A percentile compares a stretch with the other conserved stretches of the same genome.
Evolutionary conservation across 208 protist genomes (phyloP).

Genomic region (Leishmania arabica): DNA sequence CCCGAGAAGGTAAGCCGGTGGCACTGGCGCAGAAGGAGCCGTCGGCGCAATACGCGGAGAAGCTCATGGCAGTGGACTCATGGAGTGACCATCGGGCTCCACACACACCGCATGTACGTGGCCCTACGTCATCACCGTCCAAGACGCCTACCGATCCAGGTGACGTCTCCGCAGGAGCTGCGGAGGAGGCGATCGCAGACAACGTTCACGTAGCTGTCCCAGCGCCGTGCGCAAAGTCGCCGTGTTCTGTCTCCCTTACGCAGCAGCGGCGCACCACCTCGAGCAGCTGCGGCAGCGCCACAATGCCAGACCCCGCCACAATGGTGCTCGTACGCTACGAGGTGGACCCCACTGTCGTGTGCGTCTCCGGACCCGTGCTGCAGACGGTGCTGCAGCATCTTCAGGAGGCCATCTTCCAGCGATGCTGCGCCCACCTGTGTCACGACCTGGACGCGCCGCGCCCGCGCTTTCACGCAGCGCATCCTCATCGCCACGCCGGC

Average conservation of each 20-base stretch:
- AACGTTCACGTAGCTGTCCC: background rate
- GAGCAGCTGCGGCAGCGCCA: constrained; percentile 14
- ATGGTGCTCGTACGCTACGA: constrained; percentile 67
- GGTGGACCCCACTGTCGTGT: constrained; percentile 51
- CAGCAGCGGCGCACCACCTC: constrained; percentile 3
- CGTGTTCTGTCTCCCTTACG: background rate
- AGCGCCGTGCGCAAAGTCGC: background rate
- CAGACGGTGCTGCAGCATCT: constrained; percentile 46
- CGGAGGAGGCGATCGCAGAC: background rate
- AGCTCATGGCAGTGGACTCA: background rate
- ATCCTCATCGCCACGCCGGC: background rate
- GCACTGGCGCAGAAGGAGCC: background rate
- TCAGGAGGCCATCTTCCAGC: constrained; percentile 48
- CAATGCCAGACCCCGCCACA: background rate
- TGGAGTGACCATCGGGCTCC: background rate
- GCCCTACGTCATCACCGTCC: background rate
- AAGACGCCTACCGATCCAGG: background rate
- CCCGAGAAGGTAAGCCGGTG: background rate
- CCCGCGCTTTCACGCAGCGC: constrained; percentile 17
- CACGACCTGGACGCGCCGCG: constrained; percentile 25
- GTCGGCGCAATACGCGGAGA: background rate
- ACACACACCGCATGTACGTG: background rate
- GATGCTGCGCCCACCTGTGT: constrained; percentile 37
- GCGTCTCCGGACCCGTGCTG: constrained; percentile 43
- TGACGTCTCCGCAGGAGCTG: background rate